Base-by-base conservation (phyloP, 371 early-diverging fungal genomes). In the Chytridium lagenaria region DNA sequence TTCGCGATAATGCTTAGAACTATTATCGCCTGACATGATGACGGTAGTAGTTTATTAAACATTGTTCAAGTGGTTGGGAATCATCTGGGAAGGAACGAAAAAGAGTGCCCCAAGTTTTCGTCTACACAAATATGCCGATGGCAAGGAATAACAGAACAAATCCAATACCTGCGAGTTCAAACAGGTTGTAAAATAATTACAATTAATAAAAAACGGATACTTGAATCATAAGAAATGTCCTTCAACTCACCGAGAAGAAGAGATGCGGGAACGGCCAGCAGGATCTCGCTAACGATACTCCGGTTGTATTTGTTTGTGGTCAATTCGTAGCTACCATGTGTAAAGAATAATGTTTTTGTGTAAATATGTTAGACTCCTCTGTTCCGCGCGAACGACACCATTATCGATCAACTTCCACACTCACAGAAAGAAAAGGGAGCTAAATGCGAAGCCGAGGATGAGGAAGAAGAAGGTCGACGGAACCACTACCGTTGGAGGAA, bases 101-200 rank as follows among this genome's bases (percentile, higher is more conserved):
- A n/a, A n/a, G n/a, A n/a, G n/a, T n/a, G n/a, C n/a, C n/a, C n/a
- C n/a, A n/a, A n/a, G n/a, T n/a, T n/a, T n/a, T n/a, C n/a, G 44
- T 44, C 44, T 44, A 78, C 30, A 78, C 76, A 50, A 77, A 73
- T n/a, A 78, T 78, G 28, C 79, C 79, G 59, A 78, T 65, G 5
- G 73, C 68, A 36, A 73, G 64, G 67, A 78, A 78, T 34, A 78
- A 68, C 38, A 75, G 68, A 34, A 78, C 70, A 52, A 70, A 68
- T 1, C 79, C 79, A 33, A 73, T 72, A 19, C 79, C 79, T 78
- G 19, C n/a, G n/a, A n/a, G n/a, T n/a, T n/a, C n/a, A n/a, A n/a
- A n/a, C n/a, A n/a, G n/a, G n/a, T n/a, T n/a, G n/a, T n/a, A 19
- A 34, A 67, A 7, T 26, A 5, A 55, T 44, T 19, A 44, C 19